phyloP scores from a whole-genome alignment of 78 protist genomes.

The Pigoraptor vietnamica region DNA sequence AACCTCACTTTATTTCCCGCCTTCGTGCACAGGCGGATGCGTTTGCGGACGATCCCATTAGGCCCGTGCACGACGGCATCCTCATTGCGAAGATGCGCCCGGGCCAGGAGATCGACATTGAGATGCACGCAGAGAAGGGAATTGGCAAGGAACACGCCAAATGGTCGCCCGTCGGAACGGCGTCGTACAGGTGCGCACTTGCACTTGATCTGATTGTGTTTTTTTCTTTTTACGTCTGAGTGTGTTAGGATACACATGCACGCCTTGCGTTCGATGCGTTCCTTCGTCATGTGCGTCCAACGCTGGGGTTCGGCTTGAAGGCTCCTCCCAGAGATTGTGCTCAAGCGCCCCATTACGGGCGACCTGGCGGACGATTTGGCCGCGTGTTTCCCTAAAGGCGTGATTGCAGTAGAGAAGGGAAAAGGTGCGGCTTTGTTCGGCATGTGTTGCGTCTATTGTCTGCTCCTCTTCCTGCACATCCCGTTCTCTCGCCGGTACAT shows the following conservation, averaged over 20 bases:
- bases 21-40: conserved; percentile 59
- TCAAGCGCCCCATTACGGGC: conserved; percentile 43
- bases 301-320: too few species aligned
- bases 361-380: conserved; percentile 54
- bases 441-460: not conserved
- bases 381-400: conserved; percentile 62
- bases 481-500: too few species aligned
- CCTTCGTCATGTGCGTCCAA: too few species aligned
- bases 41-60: conserved; percentile 41
- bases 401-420: conserved; percentile 86
- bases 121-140: conserved; percentile 30
- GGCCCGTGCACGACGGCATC: conserved; percentile 83
- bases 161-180: conserved; percentile 94
- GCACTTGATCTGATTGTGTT: not conserved
- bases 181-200: conserved; percentile 54
- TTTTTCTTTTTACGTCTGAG: not conserved
- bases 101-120: conserved; percentile 43
- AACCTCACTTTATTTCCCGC: not conserved
- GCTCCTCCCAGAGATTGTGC: conserved; percentile 67
- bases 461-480: too few species aligned
- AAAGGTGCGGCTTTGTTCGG: not conserved
- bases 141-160: conserved; percentile 91
- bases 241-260: not conserved
- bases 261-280: not conserved
- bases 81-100: conserved; percentile 81